Evolutionary conservation across 2,329 filamentous ascomycete genomes (phyloP).

Genomic region (Diaporthe sp.): DNA sequence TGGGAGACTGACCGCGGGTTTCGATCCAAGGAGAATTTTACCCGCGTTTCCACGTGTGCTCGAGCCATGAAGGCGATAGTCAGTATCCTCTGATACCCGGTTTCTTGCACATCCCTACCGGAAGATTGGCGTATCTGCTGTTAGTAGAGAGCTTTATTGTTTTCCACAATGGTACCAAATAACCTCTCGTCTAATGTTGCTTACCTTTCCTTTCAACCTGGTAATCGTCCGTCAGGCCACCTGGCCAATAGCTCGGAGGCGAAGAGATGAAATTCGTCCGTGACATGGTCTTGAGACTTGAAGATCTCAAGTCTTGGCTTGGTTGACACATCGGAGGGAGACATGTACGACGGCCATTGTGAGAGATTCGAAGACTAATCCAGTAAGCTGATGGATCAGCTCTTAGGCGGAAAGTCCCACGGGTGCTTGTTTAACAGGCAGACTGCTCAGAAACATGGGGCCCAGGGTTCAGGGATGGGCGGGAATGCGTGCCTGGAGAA

Average conservation of each 20-base stretch:
- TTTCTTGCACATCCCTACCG: not conserved
- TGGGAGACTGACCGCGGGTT: not conserved
- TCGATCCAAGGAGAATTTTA: not conserved
- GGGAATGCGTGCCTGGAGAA: conserved; percentile 4
- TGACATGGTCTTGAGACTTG: conserved; percentile 17
- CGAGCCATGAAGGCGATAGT: not conserved
- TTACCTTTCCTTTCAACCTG: not conserved
- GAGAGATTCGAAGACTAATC: conserved; percentile 26
- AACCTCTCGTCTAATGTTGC: not conserved
- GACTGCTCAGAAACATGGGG: not conserved
- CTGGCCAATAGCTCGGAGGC: not conserved
- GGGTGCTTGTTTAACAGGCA: not conserved
- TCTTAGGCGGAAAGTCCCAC: not conserved
- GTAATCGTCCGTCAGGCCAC: not conserved
- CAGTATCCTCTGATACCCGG: not conserved
- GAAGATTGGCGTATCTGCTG: not conserved
- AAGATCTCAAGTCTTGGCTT: conserved; percentile 16
- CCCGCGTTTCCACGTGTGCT: not conserved
- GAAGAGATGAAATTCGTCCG: not conserved
- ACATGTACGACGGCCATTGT: conserved; percentile 19
- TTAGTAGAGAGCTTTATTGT: not conserved
- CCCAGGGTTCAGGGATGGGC: conserved; percentile 2
- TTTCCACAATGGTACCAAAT: not conserved
- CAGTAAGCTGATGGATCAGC: not conserved
- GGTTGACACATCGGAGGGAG: conserved; percentile 21